Evolutionary conservation across 2,329 filamentous ascomycete species (phyloP).

Genomic region (Fusarium tanahbumbuense): DNA sequence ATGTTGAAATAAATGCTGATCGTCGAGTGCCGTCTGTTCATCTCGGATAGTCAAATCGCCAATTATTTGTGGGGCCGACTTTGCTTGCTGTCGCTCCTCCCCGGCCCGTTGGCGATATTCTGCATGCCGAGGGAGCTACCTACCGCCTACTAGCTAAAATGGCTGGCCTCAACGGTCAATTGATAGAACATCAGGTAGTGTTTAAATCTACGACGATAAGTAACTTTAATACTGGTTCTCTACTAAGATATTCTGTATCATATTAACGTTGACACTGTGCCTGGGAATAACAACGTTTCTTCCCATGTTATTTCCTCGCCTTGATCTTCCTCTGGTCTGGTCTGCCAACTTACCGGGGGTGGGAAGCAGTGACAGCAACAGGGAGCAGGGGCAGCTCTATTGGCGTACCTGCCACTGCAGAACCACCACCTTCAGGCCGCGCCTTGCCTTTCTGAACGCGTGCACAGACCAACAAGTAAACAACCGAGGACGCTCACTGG

Average conservation of each 20-base stretch:
- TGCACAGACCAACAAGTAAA: conserved; percentile 51
- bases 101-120: conserved; percentile 29
- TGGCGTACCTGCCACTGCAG: conserved; percentile 31
- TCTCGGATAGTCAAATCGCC: conserved; percentile 31
- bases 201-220: background rate
- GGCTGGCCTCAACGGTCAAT: conserved; percentile 35
- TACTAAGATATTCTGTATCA: background rate
- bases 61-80: conserved; percentile 27
- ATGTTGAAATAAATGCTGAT: conserved; percentile 33
- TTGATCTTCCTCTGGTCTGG: conserved; percentile 7
- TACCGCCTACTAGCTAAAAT: conserved; percentile 9
- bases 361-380: conserved; percentile 24
- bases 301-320: conserved; percentile 15
- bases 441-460: conserved; percentile 46
- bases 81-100: conserved; percentile 10
- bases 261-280: background rate
- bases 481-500: conserved; percentile 50
- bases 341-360: background rate
- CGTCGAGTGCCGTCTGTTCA: conserved; percentile 18
- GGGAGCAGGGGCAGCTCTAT: conserved; percentile 28
- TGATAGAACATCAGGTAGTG: background rate
- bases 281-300: background rate
- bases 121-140: conserved; percentile 2
- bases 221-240: background rate
- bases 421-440: conserved; percentile 34